phyloP scores from a whole-genome alignment of 352 stramenopile genomes.

The Globisporangium barbulae region DNA sequence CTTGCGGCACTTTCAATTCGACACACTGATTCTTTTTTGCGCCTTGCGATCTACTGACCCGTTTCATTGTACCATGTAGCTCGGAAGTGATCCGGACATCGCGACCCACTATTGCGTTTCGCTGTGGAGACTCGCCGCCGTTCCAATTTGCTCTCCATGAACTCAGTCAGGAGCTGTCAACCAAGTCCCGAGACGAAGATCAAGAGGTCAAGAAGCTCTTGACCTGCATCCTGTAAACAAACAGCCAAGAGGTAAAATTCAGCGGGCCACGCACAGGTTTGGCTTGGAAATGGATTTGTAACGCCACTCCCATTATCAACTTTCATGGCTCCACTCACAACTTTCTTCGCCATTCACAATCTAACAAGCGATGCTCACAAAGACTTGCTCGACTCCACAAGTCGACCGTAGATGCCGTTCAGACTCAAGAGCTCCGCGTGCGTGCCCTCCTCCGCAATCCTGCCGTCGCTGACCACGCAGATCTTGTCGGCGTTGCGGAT shows the following conservation, averaged over 20 bases:
- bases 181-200: slow-evolving; percentile 12
- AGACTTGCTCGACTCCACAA: slow-evolving; percentile 11
- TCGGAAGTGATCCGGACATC: slow-evolving; percentile 52
- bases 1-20: slow-evolving; percentile 1
- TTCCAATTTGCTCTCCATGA: slow-evolving; percentile 31
- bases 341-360: not conserved
- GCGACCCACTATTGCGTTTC: slow-evolving; percentile 36
- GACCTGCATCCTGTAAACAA: slow-evolving; percentile 19
- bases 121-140: slow-evolving; percentile 15
- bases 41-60: not conserved
- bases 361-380: not conserved
- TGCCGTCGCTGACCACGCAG: slow-evolving; percentile 14
- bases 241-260: not conserved
- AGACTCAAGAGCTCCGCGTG: slow-evolving; percentile 17
- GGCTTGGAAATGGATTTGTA: not conserved
- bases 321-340: not conserved
- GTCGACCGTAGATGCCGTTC: slow-evolving; percentile 23
- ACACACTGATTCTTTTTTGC: not conserved
- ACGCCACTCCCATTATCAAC: not conserved
- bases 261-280: not conserved
- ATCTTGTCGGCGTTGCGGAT: slow-evolving; percentile 25
- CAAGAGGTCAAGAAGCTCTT: slow-evolving; percentile 19
- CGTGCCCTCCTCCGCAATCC: slow-evolving; percentile 16
- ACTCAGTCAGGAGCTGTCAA: slow-evolving; percentile 22
- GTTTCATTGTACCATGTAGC: slow-evolving; percentile 16